A percentile compares a stretch with the other conserved stretches of the same genome.
Evolutionary conservation across 306 rosid species (phyloP).

Genomic region (Fragaria iinumae): DNA sequence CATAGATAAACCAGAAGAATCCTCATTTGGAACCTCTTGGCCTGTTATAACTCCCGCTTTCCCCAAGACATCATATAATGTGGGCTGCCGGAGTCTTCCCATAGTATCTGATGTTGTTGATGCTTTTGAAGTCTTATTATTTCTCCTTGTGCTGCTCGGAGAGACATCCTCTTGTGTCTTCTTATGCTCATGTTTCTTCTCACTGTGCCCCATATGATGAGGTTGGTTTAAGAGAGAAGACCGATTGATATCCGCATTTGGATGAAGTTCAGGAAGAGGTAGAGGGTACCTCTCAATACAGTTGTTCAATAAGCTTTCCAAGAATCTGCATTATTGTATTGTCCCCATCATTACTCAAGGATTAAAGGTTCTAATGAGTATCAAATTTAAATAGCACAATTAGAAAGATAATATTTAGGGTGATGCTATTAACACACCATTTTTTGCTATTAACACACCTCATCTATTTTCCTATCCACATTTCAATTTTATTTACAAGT

Average conservation of each 20-base stretch:
- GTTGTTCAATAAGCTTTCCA: slow-evolving; percentile 35
- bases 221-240: slow-evolving; percentile 23
- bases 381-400: not conserved
- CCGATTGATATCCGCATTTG: slow-evolving; percentile 21
- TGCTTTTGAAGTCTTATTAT: slow-evolving; percentile 25
- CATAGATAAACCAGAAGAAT: slow-evolving; percentile 20
- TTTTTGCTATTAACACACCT: no score
- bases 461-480: no score
- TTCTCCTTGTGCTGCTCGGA: slow-evolving; percentile 20
- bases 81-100: slow-evolving; percentile 32
- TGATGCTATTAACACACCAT: no score
- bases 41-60: slow-evolving; percentile 35
- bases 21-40: slow-evolving; percentile 31
- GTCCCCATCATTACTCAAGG: slow-evolving; percentile 8
- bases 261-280: slow-evolving; percentile 41
- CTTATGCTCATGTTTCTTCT: slow-evolving; percentile 26
- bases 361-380: not conserved
- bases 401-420: not conserved
- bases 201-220: slow-evolving; percentile 20
- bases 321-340: slow-evolving; percentile 28
- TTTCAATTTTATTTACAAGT: no score
- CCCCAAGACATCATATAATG: slow-evolving; percentile 28
- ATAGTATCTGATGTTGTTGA: slow-evolving; percentile 19
- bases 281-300: slow-evolving; percentile 22
- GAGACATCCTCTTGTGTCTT: slow-evolving; percentile 15